Base-by-base conservation (phyloP, 352 stramenopile species). In the Pseudoperonospora humuli region DNA sequence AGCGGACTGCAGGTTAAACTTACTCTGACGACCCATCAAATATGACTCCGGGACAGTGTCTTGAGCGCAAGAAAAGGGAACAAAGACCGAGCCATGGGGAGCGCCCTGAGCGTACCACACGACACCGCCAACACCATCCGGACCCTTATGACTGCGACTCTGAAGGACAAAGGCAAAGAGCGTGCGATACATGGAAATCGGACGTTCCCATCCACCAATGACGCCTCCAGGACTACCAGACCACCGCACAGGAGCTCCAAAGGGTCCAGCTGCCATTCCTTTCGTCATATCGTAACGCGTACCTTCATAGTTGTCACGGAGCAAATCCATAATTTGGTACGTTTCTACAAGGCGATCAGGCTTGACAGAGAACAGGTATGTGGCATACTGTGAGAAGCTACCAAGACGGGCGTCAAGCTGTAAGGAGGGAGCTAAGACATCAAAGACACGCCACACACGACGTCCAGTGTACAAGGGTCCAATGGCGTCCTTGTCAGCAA, bases 141-240 rank as follows among this genome's bases (percentile, higher is more conserved):
- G 52, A 1, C 77, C 44, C 0, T 50, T 47, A 17, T 57, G 23
- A 18, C 29, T 45, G 1, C 70, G 57, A 14, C 47, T 60, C 41
- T 90, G 77, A 9, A 84, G 49, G 19, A 84, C 73, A 57, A 97
- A 96, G 28, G 70, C 82, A 41, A 77, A 90, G 9, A 86, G 38
- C 19, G 88, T 96, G 17, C 91, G 85, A 46, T 87, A 93, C 46
- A 97, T 77, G 7, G 85, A 96, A 45, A 97, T 97, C 5, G 85
- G 61, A 2, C 90, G 77, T 57, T 96, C 85, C 75, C 86, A 94
- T 7, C 70, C 75, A 17, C 84, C 84, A 15, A 64, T 41, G 19
- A 84, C 62, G 18, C 67, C 72, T 13, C 72, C 48, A 10, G 62
- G 11, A 27, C 61, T 70, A 13, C 78, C 71, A 2, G 70, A 67